phyloP scores from a whole-genome alignment of 495 filamentous ascomycete genomes.

The Aspergillus carlsbadensis region DNA sequence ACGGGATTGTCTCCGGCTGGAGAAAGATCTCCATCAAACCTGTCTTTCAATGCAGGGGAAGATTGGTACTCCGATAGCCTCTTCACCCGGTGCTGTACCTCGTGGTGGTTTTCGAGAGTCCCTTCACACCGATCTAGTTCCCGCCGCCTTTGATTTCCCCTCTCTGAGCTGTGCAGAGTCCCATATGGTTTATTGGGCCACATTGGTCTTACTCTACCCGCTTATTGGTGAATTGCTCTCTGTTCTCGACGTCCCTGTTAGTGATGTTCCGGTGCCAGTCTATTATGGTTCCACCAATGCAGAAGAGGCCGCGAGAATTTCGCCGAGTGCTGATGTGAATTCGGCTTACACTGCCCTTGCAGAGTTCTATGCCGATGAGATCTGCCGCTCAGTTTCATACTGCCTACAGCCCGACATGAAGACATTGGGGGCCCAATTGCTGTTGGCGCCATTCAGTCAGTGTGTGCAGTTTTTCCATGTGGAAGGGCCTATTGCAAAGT shows the following conservation, averaged over 20 bases:
- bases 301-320: not conserved
- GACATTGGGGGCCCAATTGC: slow-evolving; percentile 18
- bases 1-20: slow-evolving; percentile 13
- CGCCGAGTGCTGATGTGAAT: not conserved
- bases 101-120: slow-evolving; percentile 14
- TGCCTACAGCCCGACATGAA: slow-evolving; percentile 24
- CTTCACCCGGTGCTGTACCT: slow-evolving; percentile 3
- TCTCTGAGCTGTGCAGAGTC: slow-evolving; percentile 19
- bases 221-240: slow-evolving; percentile 22
- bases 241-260: slow-evolving; percentile 6
- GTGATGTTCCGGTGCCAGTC: slow-evolving; percentile 2
- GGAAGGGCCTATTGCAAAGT: slow-evolving; percentile 16
- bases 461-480: slow-evolving; percentile 23
- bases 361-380: slow-evolving; percentile 21
- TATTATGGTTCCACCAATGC: not conserved
- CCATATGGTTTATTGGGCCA: slow-evolving; percentile 19
- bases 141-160: slow-evolving; percentile 14
- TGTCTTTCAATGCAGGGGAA: slow-evolving; percentile 21
- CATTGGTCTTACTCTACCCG: slow-evolving; percentile 22
- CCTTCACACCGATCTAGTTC: slow-evolving; percentile 14
- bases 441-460: slow-evolving; percentile 25
- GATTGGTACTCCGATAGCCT: slow-evolving; percentile 12
- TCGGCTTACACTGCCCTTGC: slow-evolving; percentile 15
- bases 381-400: slow-evolving; percentile 22
- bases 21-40: slow-evolving; percentile 15